Percentiles rank a stretch among this genome's conserved stretches.
Conservation (phyloP, 2,329 filamentous ascomycete genomes). For the Macrophomina tecta region DNA sequence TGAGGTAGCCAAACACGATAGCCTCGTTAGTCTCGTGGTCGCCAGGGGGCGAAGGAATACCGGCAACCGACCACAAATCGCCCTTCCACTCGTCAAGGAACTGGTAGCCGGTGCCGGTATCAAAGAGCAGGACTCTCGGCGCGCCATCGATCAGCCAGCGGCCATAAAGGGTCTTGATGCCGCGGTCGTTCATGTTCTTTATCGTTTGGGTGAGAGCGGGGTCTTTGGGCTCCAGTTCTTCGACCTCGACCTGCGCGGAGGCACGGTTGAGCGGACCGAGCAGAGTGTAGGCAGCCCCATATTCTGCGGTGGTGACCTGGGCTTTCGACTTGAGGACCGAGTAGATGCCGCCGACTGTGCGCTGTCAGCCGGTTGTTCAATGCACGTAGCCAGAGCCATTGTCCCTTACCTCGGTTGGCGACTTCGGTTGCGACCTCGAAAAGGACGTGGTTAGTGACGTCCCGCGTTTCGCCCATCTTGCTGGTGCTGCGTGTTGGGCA, state of each 20-base stretch:
- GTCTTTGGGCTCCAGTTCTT: slow-evolving; percentile 84
- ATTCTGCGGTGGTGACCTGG: slow-evolving; percentile 95
- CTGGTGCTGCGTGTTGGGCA: neutral
- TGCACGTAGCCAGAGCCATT: slow-evolving; percentile 4
- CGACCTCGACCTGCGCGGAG: slow-evolving; percentile 98
- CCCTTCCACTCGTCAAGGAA: slow-evolving; percentile 97
- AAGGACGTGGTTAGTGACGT: slow-evolving; percentile 93
- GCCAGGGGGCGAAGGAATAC: slow-evolving; percentile 89
- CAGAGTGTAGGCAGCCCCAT: slow-evolving; percentile 95
- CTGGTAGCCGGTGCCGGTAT: slow-evolving; percentile 90
- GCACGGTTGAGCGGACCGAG: slow-evolving; percentile 92
- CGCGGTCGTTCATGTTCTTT: slow-evolving; percentile 88
- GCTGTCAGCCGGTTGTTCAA: slow-evolving; percentile 33
- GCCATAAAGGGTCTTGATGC: slow-evolving; percentile 88
- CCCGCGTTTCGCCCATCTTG: slow-evolving; percentile 48
- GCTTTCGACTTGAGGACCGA: slow-evolving; percentile 99
- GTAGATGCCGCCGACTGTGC: slow-evolving; percentile 92
- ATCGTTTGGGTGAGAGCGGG: slow-evolving; percentile 83
- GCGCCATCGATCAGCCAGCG: slow-evolving; percentile 98
- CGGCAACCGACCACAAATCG: slow-evolving; percentile 90
- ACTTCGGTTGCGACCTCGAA: slow-evolving; percentile 98
- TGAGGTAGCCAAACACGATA: slow-evolving; percentile 95
- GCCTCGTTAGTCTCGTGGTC: slow-evolving; percentile 97
- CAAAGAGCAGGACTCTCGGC: slow-evolving; percentile 89
- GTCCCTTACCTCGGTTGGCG: slow-evolving; percentile 80